These are phyloP conservation scores for Neurospora pannonica DNA, from an alignment of 495 filamentous ascomycete genomes.

Conservation along the genomic window DNA sequence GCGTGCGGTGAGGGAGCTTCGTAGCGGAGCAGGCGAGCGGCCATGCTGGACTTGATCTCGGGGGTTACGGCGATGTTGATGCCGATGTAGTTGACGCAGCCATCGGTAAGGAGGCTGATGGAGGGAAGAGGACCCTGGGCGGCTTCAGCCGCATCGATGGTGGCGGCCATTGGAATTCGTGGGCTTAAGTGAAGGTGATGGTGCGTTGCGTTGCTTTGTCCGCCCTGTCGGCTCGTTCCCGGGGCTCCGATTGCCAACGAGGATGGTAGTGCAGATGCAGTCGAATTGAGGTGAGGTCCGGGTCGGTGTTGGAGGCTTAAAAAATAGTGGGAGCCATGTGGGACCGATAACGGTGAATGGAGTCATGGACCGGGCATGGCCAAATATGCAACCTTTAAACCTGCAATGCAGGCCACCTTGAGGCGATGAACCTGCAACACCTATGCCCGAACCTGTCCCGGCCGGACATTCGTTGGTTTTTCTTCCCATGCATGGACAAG, in stretches of 20 bases:
- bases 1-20: background rate
- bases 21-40: background rate
- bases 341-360: background rate
- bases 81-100: background rate
- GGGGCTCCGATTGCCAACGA: background rate
- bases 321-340: background rate
- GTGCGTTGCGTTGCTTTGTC: background rate
- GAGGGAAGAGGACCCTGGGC: background rate
- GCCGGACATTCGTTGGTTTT: background rate
- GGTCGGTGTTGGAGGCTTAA: background rate
- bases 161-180: background rate
- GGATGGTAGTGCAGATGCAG: background rate
- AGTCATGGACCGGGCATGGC: background rate
- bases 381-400: background rate
- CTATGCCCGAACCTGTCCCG: background rate
- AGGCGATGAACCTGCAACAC: background rate
- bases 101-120: background rate
- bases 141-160: background rate
- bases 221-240: background rate
- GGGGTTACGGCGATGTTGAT: background rate
- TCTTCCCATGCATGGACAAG: background rate
- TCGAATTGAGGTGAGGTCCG: background rate
- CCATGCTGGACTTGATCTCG: background rate
- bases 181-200: background rate
- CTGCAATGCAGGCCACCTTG: background rate